phyloP scores from a whole-genome alignment of 352 stramenopile species.

The Blastocystis sp. region DNA sequence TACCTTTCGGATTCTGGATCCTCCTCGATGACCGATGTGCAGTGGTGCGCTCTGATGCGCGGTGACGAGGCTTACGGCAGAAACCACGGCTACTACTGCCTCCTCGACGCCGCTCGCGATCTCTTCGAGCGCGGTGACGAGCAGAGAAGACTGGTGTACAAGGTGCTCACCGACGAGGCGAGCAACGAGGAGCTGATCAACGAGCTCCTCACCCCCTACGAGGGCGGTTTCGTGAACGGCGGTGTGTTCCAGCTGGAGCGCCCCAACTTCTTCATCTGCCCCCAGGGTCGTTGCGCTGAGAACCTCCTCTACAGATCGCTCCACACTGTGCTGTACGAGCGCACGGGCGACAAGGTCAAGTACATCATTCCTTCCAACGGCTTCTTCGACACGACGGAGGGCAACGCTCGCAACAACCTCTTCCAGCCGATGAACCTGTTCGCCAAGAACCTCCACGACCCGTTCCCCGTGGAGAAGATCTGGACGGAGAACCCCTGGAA shows the following conservation, averaged over 20 bases:
- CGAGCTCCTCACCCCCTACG: conserved; percentile 50
- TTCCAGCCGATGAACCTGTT: conserved; percentile 74
- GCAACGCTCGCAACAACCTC: conserved; percentile 73
- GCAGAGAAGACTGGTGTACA: conserved; percentile 71
- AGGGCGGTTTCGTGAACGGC: conserved; percentile 72
- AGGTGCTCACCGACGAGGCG: conserved; percentile 66
- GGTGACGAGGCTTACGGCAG: conserved; percentile 71
- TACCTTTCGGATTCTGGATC: conserved; percentile 73
- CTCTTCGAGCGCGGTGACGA: conserved; percentile 73
- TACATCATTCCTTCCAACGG: conserved; percentile 70
- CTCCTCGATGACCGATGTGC: conserved; percentile 72
- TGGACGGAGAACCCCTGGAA: conserved; percentile 74
- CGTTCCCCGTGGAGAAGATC: conserved; percentile 72
- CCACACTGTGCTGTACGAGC: conserved; percentile 51
- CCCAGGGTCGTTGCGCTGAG: conserved; percentile 72
- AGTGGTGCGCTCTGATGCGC: conserved; percentile 72
- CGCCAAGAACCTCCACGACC: conserved; percentile 65
- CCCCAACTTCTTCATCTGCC: conserved; percentile 75
- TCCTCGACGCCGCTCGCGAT: conserved; percentile 66
- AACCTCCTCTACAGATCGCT: conserved; percentile 66
- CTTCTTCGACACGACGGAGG: conserved; percentile 74
- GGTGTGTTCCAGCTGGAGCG: conserved; percentile 71
- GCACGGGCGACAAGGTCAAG: conserved; percentile 70
- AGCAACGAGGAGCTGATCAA: conserved; percentile 72
- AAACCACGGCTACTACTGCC: conserved; percentile 73